These are phyloP conservation scores for Daldinia loculata DNA, from an alignment of 495 filamentous ascomycete genomes.

Conservation along the genomic window DNA sequence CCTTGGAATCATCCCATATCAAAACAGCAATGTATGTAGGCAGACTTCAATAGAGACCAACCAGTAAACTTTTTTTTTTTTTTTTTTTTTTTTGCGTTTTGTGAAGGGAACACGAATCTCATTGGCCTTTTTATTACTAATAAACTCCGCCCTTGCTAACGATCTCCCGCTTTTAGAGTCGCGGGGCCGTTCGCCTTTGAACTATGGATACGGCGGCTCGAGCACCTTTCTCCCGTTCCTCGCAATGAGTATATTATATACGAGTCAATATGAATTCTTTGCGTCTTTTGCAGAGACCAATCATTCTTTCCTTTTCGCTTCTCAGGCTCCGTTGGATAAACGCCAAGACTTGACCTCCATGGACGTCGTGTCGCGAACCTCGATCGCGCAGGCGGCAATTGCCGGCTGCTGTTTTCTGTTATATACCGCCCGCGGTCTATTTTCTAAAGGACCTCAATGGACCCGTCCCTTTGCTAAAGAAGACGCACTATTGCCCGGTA, in stretches of 20 bases:
- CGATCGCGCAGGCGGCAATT: conserved; percentile 42
- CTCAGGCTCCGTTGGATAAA: neutral
- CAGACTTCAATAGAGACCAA: neutral
- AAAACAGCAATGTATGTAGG: neutral
- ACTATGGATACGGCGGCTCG: conserved; percentile 20
- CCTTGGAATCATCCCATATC: neutral
- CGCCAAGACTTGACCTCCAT: conserved; percentile 25
- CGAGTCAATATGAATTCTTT: conserved; percentile 31
- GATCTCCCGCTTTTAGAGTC: conserved; percentile 17
- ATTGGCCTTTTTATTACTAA: conserved; percentile 22
- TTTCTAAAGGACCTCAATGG: conserved; percentile 45
- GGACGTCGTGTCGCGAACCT: conserved; percentile 28
- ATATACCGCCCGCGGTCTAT: conserved; percentile 32
- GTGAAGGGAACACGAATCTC: neutral
- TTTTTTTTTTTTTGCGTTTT: neutral
- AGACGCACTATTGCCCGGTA: conserved; percentile 15
- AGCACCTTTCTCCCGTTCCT: conserved; percentile 1
- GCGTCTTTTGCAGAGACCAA: conserved; percentile 18
- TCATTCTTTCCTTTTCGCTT: conserved; percentile 16
- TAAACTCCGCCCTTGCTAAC: conserved; percentile 19
- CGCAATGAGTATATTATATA: conserved; percentile 31
- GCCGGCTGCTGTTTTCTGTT: conserved; percentile 36
- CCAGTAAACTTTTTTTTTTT: conserved; percentile 2
- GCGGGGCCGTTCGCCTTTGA: conserved; percentile 5
- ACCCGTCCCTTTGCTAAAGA: conserved; percentile 45